Conservation (phyloP, 1,284 basidiomycete species). For the Cryptococcus sp. region DNA sequence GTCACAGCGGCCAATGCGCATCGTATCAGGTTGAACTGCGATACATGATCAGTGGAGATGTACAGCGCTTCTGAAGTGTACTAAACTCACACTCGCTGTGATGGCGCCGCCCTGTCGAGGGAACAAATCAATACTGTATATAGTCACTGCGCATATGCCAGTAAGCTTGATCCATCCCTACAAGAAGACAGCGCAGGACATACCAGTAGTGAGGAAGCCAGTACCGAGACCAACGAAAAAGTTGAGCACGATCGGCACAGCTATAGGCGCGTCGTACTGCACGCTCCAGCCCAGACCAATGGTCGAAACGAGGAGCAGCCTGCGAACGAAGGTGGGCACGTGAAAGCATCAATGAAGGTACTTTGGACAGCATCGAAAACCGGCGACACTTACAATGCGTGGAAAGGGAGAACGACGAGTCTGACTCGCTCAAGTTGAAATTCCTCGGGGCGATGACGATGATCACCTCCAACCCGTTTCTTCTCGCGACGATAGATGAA, state of each 20-base stretch:
- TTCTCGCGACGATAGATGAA: slow-evolving; percentile 34
- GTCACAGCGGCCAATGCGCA: slow-evolving; percentile 41
- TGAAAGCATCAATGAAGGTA: background rate
- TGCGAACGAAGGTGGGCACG: slow-evolving; percentile 1
- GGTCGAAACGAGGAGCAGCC: slow-evolving; percentile 25
- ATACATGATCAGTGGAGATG: background rate
- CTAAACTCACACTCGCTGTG: slow-evolving; percentile 30
- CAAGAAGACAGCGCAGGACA: background rate
- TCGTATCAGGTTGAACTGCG: slow-evolving; percentile 42
- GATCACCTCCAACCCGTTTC: slow-evolving; percentile 34
- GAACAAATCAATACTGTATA: slow-evolving; percentile 38
- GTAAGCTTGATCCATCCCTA: background rate
- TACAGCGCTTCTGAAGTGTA: background rate
- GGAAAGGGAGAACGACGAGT: slow-evolving; percentile 27
- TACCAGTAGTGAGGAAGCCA: slow-evolving; percentile 31
- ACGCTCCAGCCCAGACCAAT: slow-evolving; percentile 42
- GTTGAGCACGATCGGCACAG: slow-evolving; percentile 40
- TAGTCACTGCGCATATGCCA: slow-evolving; percentile 12
- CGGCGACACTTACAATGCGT: slow-evolving; percentile 20
- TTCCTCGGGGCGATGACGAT: slow-evolving; percentile 25
- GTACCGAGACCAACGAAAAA: slow-evolving; percentile 36
- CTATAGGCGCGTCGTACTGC: slow-evolving; percentile 29
- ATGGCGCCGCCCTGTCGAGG: slow-evolving; percentile 39
- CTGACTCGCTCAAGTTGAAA: slow-evolving; percentile 40
- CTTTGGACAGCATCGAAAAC: background rate